These are phyloP conservation scores for Zanthoxylum bungeanum DNA, from an alignment of 345 rosid species.

Conservation along the genomic window DNA sequence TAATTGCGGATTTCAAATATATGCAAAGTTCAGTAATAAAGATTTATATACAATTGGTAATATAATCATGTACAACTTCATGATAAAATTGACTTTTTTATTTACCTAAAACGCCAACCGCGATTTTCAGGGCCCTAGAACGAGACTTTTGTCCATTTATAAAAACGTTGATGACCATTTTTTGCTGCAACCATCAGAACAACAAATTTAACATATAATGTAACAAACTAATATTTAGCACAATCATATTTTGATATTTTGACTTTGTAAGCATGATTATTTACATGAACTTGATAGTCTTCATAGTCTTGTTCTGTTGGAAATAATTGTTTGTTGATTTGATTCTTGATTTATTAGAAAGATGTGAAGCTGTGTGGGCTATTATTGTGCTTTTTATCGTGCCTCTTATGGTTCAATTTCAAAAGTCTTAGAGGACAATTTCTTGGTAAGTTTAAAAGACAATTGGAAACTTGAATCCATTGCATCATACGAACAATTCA, in stretches of 20 bases:
- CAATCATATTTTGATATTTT: not conserved
- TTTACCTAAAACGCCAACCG: not conserved
- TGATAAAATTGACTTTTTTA: too few relatives aligned
- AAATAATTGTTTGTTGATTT: too few relatives aligned
- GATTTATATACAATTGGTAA: not conserved
- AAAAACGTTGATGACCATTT: not conserved
- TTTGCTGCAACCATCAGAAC: not conserved
- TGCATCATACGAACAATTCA: not conserved
- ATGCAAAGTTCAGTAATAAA: not conserved
- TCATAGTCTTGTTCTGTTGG: not conserved
- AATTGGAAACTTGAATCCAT: not conserved
- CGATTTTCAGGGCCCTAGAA: not conserved
- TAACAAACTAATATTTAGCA: not conserved
- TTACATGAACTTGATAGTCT: not conserved
- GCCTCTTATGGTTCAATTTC: not conserved
- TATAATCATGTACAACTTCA: not conserved
- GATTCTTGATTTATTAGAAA: not conserved
- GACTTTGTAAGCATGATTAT: not conserved
- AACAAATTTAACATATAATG: not conserved
- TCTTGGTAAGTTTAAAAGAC: not conserved
- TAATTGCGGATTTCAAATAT: not conserved
- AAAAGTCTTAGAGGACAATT: not conserved
- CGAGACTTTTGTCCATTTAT: not conserved
- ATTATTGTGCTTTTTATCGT: not conserved
- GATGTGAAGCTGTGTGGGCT: not conserved